Evolutionary conservation across 192 early-diverging fungal genomes (phyloP).

Genomic region (Chytriomyces sp.): DNA sequence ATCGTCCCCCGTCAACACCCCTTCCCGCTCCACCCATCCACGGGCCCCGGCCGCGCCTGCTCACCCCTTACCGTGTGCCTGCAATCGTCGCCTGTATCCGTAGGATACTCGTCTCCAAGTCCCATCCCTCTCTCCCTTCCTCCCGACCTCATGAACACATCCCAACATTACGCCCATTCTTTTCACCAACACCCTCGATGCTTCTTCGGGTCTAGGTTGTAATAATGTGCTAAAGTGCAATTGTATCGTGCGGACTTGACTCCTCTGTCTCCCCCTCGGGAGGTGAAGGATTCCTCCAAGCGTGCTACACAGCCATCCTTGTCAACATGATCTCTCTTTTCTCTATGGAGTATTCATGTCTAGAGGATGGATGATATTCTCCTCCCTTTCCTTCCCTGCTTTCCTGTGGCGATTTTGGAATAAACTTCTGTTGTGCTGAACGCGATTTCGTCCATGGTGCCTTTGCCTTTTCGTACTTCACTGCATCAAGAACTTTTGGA

Average conservation of each 20-base stretch:
- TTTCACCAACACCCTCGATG: constrained; percentile 20
- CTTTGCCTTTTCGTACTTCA: too few relatives aligned
- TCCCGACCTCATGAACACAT: not conserved
- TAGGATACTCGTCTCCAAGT: not conserved
- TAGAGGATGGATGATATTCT: not conserved
- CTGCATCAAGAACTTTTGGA: too few relatives aligned
- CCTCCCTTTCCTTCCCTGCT: too few relatives aligned
- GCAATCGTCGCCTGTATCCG: not conserved
- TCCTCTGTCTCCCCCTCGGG: not conserved
- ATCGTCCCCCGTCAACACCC: not conserved
- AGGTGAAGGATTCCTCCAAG: not conserved
- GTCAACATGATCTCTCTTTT: not conserved
- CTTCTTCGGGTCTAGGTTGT: constrained; percentile 13
- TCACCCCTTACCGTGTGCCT: not conserved
- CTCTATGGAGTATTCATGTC: not conserved
- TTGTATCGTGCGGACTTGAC: not conserved
- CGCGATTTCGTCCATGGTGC: too few relatives aligned
- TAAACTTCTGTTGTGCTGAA: too few relatives aligned
- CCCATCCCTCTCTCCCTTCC: not conserved
- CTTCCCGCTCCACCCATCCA: not conserved
- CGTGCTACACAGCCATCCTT: not conserved
- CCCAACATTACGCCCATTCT: constrained; percentile 6
- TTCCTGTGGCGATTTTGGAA: too few relatives aligned
- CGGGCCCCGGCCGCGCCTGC: not conserved
- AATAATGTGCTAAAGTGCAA: not conserved